phyloP scores from a whole-genome alignment of 768 basidiomycete genomes.

The Naganishia onofrii region DNA sequence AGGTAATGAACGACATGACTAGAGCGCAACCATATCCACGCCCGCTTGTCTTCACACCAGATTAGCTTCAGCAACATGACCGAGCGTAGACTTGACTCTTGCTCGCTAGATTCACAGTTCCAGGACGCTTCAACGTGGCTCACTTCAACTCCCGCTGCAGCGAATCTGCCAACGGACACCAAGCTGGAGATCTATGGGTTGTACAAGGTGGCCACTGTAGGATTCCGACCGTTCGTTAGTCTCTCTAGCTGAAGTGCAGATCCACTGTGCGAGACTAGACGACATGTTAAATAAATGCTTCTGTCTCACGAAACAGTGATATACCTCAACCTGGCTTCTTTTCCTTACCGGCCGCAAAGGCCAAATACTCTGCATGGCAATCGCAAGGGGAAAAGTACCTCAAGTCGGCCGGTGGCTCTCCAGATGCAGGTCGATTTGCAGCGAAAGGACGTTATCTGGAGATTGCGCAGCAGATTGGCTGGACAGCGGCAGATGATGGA shows the following conservation, averaged over 20 bases:
- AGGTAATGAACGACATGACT: too few relatives aligned
- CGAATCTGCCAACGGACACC: slow-evolving; percentile 41
- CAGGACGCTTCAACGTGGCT: slow-evolving; percentile 41
- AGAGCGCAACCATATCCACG: too few relatives aligned
- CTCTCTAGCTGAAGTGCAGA: neutral
- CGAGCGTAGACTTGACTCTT: slow-evolving; percentile 1
- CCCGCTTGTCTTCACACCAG: too few relatives aligned
- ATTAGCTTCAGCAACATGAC: neutral
- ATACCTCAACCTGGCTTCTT: slow-evolving; percentile 44
- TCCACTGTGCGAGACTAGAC: neutral
- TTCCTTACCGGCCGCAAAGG: slow-evolving; percentile 40
- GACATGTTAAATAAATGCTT: neutral
- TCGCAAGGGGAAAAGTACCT: slow-evolving; percentile 30
- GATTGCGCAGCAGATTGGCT: slow-evolving; percentile 42
- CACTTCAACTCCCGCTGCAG: slow-evolving; percentile 42
- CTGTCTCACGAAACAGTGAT: slow-evolving; percentile 32
- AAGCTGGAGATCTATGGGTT: slow-evolving; percentile 51
- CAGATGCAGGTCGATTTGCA: neutral
- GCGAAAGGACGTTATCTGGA: slow-evolving; percentile 43
- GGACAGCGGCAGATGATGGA: slow-evolving; percentile 35
- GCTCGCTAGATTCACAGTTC: slow-evolving; percentile 32
- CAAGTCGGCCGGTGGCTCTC: neutral
- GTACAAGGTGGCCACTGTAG: slow-evolving; percentile 41
- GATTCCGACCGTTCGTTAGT: slow-evolving; percentile 42
- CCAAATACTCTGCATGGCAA: slow-evolving; percentile 48